These are phyloP conservation scores for Clavispora santaluciae DNA, from an alignment of 805 yeast genomes.

Conservation along the genomic window DNA sequence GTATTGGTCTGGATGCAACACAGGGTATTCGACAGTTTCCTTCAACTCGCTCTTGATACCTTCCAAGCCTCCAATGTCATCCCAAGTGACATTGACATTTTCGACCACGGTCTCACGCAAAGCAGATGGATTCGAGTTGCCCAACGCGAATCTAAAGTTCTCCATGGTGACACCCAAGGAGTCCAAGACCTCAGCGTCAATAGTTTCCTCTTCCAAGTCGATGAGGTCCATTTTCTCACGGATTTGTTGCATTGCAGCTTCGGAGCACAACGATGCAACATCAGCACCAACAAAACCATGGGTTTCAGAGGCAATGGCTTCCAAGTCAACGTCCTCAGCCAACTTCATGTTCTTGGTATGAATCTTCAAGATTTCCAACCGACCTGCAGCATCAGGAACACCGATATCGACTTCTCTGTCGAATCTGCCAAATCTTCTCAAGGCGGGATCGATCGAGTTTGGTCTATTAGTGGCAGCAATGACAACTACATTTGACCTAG, in stretches of 20 bases:
- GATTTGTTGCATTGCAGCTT: conserved; percentile 99
- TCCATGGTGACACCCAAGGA: conserved; percentile 98
- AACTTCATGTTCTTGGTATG: conserved; percentile 99
- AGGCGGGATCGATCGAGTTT: conserved; percentile 79
- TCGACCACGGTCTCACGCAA: conserved; percentile 99
- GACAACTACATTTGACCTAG: conserved; percentile 96
- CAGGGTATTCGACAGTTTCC: conserved; percentile 99
- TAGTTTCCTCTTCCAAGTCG: conserved; percentile 92
- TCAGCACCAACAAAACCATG: conserved; percentile 99
- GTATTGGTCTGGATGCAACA: conserved; percentile 96
- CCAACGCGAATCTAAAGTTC: conserved; percentile 94
- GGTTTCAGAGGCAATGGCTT: conserved; percentile 92
- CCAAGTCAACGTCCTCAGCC: conserved; percentile 91
- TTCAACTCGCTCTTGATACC: conserved; percentile 93
- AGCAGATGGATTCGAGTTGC: conserved; percentile 98
- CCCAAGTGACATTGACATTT: conserved; percentile 98
- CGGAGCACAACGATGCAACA: conserved; percentile 97
- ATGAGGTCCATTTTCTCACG: conserved; percentile 99
- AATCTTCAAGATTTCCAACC: conserved; percentile 92
- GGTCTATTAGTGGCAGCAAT: conserved; percentile 96
- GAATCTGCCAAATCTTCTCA: conserved; percentile 81
- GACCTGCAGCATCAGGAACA: conserved; percentile 97
- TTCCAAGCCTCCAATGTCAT: conserved; percentile 98
- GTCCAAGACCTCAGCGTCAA: conserved; percentile 95
- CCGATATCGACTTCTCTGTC: conserved; percentile 86